Conservation (phyloP, 1,284 basidiomycete species). For the Papiliotrema flavescens region DNA sequence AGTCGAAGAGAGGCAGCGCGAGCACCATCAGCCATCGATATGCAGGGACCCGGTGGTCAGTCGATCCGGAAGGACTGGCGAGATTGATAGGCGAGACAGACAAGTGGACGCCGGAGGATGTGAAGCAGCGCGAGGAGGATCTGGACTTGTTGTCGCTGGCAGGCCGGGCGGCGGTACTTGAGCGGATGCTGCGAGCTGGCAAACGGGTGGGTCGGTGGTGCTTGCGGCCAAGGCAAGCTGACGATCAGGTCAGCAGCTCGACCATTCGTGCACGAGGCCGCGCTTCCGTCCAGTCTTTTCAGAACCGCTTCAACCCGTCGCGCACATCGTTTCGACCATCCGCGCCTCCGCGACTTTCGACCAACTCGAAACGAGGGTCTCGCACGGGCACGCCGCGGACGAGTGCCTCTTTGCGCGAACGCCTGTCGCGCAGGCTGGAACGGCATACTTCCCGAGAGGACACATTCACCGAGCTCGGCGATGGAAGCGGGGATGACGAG, state of each 20-base stretch:
- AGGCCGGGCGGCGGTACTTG: constrained; percentile 35
- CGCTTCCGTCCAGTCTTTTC: constrained; percentile 4
- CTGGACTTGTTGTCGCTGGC: constrained; percentile 31
- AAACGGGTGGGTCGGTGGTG: constrained; percentile 27
- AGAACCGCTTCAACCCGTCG: not conserved
- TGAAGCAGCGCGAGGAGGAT: constrained; percentile 19
- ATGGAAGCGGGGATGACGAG: constrained; percentile 2
- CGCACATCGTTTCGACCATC: not conserved
- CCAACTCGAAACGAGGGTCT: not conserved
- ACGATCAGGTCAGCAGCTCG: constrained; percentile 3
- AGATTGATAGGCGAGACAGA: not conserved
- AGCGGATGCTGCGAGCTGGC: constrained; percentile 33
- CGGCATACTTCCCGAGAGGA: constrained; percentile 2
- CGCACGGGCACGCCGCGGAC: not conserved
- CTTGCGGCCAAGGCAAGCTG: not conserved
- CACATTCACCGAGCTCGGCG: constrained; percentile 6
- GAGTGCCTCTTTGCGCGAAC: not conserved
- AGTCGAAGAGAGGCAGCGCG: constrained; percentile 13
- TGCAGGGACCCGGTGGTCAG: constrained; percentile 10
- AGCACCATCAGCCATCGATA: constrained; percentile 9
- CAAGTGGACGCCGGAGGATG: constrained; percentile 1
- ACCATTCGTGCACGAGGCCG: not conserved
- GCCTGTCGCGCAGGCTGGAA: not conserved
- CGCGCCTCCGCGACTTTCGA: not conserved
- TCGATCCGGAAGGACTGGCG: constrained; percentile 1